Evolutionary conservation across 805 yeast genomes (phyloP), one percentile per base, ranked within the genome.

Genomic region (Kodamaea kaohsiungensis): DNA sequence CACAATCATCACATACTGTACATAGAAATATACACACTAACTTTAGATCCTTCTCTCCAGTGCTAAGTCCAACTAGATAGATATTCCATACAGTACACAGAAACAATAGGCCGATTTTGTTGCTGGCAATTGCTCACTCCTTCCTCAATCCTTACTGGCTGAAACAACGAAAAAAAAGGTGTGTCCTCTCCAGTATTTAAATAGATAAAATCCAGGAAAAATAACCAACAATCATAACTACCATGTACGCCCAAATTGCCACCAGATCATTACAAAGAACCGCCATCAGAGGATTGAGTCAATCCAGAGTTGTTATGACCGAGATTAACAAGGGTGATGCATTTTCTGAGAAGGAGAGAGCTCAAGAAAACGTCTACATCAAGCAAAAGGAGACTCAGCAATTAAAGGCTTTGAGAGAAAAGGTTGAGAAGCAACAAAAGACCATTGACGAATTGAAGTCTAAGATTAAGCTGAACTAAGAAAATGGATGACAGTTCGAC

Each of bases 351-450:
- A 91, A 96, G 72, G 99, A 95, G 81, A 87, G 83, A 76, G 97
- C 97, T 59, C 86, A 86, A 69, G 99, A 93, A 79, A 91, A 88
- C 70, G 80, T 78, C 65, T 92, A 85, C 78, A 79, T 91, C 73
- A 89, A 84, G 75, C 86, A 90, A 77, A 96, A 88, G 69, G 97
- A 93, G 79, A 88, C 87, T 69, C 96, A 91, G 73, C 91, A 88
- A 79, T 79, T 91, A 70, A 85, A 83, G 67, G 81, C 82, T 49
- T 83, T 91, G 71, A 87, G 79, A 71, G 91, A 88, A 70, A 83
- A 87, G 66, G 80, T 91, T 71, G 83, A 86, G 72, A 79, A 88
- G 76, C 95, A 86, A 70, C 86, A 85, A 79, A 79, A 82, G 59
- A 75, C 79, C 59, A 73, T 83, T 59, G 78, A 73, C 50, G 72